Conservation (phyloP, 176 grass and related monocot species). For the Oryza longistaminata region DNA sequence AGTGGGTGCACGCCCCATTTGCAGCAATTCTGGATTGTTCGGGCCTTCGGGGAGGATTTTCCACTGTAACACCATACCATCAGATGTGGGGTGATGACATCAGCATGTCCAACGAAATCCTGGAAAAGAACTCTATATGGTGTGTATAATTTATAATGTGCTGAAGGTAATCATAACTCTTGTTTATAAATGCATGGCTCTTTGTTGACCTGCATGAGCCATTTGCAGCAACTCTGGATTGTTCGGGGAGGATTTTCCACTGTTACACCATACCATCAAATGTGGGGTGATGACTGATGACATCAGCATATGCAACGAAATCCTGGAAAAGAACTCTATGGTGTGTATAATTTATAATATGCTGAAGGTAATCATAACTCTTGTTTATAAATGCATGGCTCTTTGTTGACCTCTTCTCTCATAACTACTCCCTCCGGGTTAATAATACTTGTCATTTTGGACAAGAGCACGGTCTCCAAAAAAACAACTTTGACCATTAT, state of each 20-base stretch:
- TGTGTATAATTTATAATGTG: background rate
- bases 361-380: background rate
- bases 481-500: too few species aligned
- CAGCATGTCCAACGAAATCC: background rate
- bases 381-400: background rate
- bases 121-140: background rate
- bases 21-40: background rate
- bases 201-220: too few species aligned
- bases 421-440: too few species aligned
- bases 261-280: too few species aligned
- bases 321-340: background rate
- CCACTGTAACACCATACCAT: background rate
- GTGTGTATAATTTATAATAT: background rate
- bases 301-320: background rate
- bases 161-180: background rate
- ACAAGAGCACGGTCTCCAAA: too few species aligned
- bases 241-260: too few species aligned
- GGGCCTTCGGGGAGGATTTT: background rate
- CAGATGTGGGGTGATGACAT: background rate
- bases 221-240: too few species aligned
- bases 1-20: background rate
- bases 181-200: background rate
- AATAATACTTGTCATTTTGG: too few species aligned
- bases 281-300: background rate
- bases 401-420: too few species aligned